Evolutionary conservation across 306 rosid species (phyloP).

Genomic region (Cicer judaicum): DNA sequence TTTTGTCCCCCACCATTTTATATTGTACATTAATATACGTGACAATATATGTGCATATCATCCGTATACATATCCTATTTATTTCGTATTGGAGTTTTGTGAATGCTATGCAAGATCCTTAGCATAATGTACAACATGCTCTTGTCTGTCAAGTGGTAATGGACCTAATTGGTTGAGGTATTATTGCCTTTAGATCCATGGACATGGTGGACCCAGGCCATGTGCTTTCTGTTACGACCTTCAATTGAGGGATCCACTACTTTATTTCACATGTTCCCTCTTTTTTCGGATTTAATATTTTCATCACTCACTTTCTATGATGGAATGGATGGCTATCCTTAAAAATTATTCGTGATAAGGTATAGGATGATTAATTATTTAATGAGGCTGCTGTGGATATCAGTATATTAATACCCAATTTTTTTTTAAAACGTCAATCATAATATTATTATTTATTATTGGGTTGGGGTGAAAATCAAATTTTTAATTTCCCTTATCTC

Average conservation of each 20-base stretch:
- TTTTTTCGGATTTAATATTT: background rate
- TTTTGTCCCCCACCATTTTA: constrained; percentile 30
- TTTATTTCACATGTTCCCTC: constrained; percentile 36
- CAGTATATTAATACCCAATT: too few species aligned
- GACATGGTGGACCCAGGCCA: constrained; percentile 55
- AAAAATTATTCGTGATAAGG: too few species aligned
- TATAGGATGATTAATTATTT: too few species aligned
- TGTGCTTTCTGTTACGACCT: constrained; percentile 47
- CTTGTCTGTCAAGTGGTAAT: constrained; percentile 20
- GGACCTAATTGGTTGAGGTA: constrained; percentile 36
- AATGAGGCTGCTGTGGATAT: too few species aligned
- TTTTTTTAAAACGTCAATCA: too few species aligned
- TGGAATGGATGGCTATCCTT: background rate
- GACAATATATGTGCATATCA: background rate
- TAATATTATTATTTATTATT: too few species aligned
- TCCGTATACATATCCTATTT: background rate
- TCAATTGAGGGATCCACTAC: constrained; percentile 42
- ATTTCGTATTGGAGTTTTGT: constrained; percentile 10
- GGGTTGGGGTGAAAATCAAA: too few species aligned
- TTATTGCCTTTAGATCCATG: constrained; percentile 43
- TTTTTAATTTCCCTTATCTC: too few species aligned
- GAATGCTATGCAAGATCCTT: constrained; percentile 41
- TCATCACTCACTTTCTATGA: background rate
- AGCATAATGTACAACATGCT: background rate
- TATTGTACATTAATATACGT: background rate